Conservation (phyloP, 495 filamentous ascomycete genomes). For the Annulohypoxylon maeteangense region DNA sequence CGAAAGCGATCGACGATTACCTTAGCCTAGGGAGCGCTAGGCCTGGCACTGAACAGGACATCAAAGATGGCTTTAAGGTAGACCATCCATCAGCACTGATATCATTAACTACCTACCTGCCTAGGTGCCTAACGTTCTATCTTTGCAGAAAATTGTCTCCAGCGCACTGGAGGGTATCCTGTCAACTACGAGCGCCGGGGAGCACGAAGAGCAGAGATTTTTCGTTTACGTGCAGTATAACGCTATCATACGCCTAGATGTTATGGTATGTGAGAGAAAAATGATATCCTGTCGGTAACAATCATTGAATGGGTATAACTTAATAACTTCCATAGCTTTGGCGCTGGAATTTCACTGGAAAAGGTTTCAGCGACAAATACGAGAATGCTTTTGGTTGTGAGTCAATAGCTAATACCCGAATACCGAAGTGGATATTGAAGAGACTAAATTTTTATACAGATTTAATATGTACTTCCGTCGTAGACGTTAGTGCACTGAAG, state of each 20-base stretch:
- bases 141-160: not conserved
- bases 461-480: not conserved
- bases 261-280: not conserved
- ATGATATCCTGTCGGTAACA: not conserved
- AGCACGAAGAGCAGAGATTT: not conserved
- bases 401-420: not conserved
- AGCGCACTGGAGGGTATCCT: not conserved
- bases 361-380: not conserved
- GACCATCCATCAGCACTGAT: not conserved
- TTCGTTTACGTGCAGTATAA: not conserved
- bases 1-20: not conserved
- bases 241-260: not conserved
- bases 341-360: not conserved
- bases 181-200: not conserved
- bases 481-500: not conserved
- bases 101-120: not conserved
- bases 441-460: not conserved
- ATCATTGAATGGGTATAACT: not conserved
- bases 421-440: not conserved
- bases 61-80: not conserved
- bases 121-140: not conserved
- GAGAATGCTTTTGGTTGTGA: not conserved
- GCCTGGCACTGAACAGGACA: not conserved
- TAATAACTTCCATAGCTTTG: not conserved
- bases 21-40: no score